phyloP scores from a whole-genome alignment of 139 green algal species.

The Micromonas pusilla region DNA sequence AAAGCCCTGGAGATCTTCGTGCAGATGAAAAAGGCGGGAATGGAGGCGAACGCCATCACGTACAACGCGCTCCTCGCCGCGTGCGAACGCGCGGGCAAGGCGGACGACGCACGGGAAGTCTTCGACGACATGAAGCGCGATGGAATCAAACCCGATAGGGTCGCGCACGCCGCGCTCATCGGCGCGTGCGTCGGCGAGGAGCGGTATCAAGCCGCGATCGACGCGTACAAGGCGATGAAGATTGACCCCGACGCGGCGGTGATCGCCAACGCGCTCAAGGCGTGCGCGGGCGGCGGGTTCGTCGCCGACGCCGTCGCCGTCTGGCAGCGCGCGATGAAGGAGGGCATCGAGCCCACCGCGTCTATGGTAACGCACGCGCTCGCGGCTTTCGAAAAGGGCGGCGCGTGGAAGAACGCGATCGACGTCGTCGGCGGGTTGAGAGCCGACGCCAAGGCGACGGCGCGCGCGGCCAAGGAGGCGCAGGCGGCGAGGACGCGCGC shows the following conservation, averaged over 20 bases:
- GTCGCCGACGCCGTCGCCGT: background rate
- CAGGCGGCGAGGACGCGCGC: background rate
- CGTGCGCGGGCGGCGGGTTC: background rate
- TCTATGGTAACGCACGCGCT: too few relatives aligned
- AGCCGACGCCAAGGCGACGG: background rate
- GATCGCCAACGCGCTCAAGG: background rate
- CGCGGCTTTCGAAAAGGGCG: too few relatives aligned
- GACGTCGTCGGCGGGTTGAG: background rate
- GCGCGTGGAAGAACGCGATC: too few relatives aligned
- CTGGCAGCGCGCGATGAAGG: too few relatives aligned
- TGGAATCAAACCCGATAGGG: slow-evolving; percentile 5
- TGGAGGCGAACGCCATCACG: slow-evolving; percentile 35
- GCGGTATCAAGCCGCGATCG: background rate
- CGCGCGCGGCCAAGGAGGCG: background rate
- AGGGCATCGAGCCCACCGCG: too few relatives aligned
- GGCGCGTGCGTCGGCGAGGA: background rate
- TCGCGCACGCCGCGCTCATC: slow-evolving; percentile 6
- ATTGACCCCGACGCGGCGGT: background rate
- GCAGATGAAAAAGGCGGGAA: slow-evolving; percentile 27
- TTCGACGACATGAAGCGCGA: slow-evolving; percentile 29
- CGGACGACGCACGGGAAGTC: slow-evolving; percentile 18
- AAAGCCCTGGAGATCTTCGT: slow-evolving; percentile 29
- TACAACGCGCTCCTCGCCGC: slow-evolving; percentile 15
- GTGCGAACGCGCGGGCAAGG: slow-evolving; percentile 17
- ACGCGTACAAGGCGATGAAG: background rate